These are phyloP conservation scores for Cydonia oblonga DNA, from an alignment of 331 rosid species.

Conservation along the genomic window DNA sequence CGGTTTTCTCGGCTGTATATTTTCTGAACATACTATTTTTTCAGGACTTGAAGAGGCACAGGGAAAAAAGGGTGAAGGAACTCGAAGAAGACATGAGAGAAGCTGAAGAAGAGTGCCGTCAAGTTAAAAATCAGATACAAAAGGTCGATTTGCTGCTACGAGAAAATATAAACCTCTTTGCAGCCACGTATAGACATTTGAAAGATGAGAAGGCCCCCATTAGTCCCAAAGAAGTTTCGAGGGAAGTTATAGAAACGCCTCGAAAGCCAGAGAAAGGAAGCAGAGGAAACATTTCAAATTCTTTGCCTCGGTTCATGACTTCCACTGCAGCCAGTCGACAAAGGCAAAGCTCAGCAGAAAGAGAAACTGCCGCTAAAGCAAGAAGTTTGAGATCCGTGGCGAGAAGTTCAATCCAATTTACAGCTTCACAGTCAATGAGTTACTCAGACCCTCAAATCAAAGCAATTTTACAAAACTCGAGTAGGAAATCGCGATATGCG, in stretches of 20 bases:
- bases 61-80: constrained; percentile 46
- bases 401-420: constrained; percentile 58
- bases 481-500: constrained; percentile 38
- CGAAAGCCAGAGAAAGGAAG: constrained; percentile 28
- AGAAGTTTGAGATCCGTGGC: constrained; percentile 33
- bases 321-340: constrained; percentile 89
- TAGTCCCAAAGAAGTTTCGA: constrained; percentile 29
- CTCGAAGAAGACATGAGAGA: constrained; percentile 63
- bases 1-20: background rate
- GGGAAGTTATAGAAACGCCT: constrained; percentile 35
- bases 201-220: constrained; percentile 28
- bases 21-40: background rate
- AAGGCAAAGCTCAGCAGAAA: constrained; percentile 53
- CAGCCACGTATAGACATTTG: constrained; percentile 11
- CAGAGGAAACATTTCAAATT: constrained; percentile 25
- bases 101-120: constrained; percentile 46
- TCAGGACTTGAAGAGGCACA: constrained; percentile 72
- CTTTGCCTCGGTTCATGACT: constrained; percentile 87
- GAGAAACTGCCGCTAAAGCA: constrained; percentile 25
- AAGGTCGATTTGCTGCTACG: constrained; percentile 36
- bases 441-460: constrained; percentile 52
- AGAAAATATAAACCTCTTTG: constrained; percentile 37
- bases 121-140: constrained; percentile 40
- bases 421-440: constrained; percentile 62
- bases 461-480: constrained; percentile 37